phyloP scores from a whole-genome alignment of 1,284 basidiomycete genomes.

The Cryptococcus sp. region DNA sequence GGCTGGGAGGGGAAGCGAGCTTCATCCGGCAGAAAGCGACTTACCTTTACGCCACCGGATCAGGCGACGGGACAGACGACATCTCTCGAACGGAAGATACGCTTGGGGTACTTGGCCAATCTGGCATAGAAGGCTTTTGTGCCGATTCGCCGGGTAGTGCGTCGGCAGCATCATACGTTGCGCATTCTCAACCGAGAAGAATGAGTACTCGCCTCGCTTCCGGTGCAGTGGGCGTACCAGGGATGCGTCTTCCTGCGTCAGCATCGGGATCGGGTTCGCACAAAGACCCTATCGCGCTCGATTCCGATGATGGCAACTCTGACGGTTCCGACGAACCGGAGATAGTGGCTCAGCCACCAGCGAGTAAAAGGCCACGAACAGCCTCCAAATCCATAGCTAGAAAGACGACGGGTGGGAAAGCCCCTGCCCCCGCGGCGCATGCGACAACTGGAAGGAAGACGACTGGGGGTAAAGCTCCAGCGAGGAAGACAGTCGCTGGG shows the following conservation, averaged over 20 bases:
- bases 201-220: slow-evolving; percentile 8
- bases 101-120: background rate
- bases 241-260: background rate
- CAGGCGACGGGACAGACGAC: slow-evolving; percentile 8
- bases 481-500: slow-evolving; percentile 12
- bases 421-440: slow-evolving; percentile 4
- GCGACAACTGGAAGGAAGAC: slow-evolving; percentile 26
- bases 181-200: background rate
- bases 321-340: slow-evolving; percentile 16
- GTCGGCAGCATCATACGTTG: background rate
- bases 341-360: slow-evolving; percentile 19
- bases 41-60: slow-evolving; percentile 23
- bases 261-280: slow-evolving; percentile 24
- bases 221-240: background rate
- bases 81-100: background rate
- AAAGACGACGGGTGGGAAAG: slow-evolving; percentile 21
- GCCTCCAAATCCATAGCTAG: slow-evolving; percentile 16
- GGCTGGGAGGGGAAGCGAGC: slow-evolving; percentile 40
- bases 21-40: slow-evolving; percentile 33
- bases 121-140: no score
- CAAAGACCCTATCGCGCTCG: slow-evolving; percentile 41
- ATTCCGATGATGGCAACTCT: slow-evolving; percentile 24
- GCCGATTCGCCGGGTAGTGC: no score
- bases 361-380: slow-evolving; percentile 25
- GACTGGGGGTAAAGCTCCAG: slow-evolving; percentile 25